Percentiles rank a stretch among this genome's conserved stretches.
These are phyloP conservation scores for Sparassis latifolia DNA, from an alignment of 1,284 basidiomycete species.

Conservation along the genomic window DNA sequence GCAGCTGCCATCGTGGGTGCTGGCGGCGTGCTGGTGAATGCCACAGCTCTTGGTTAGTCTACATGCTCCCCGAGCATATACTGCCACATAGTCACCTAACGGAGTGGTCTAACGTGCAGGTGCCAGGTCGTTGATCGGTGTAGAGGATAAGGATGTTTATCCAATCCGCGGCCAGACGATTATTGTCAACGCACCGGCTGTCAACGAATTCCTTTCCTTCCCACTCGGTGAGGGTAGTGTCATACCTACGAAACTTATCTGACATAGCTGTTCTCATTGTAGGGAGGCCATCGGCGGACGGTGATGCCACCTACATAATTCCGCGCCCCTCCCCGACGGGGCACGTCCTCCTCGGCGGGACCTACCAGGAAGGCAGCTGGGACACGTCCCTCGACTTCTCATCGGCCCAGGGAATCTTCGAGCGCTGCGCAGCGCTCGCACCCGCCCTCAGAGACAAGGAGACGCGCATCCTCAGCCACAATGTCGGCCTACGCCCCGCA, in stretches of 20 bases:
- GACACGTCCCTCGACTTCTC: conserved; percentile 40
- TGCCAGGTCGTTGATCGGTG: conserved; percentile 69
- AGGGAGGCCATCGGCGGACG: conserved; percentile 2
- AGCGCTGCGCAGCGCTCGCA: conserved; percentile 32
- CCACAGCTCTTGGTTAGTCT: conserved; percentile 38
- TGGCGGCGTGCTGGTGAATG: conserved; percentile 39
- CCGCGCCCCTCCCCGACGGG: conserved; percentile 37
- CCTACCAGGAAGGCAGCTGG: conserved; percentile 41
- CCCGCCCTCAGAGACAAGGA: conserved; percentile 31
- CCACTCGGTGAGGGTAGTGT: conserved; percentile 9
- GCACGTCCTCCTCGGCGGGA: conserved; percentile 49
- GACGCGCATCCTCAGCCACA: conserved; percentile 47
- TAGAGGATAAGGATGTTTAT: conserved; percentile 66
- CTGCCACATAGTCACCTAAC: background rate
- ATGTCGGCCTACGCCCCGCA: conserved; percentile 67
- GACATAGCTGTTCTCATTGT: too few species aligned
- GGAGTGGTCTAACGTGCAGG: conserved; percentile 31
- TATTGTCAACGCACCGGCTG: conserved; percentile 62
- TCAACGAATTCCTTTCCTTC: conserved; percentile 32
- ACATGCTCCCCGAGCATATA: background rate
- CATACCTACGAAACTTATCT: too few species aligned
- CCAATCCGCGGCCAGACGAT: conserved; percentile 88
- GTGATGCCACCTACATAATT: conserved; percentile 43
- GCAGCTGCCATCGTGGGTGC: conserved; percentile 31
- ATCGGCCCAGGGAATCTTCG: conserved; percentile 38